Conservation (phyloP, 306 rosid species). For the Boehmeria nivea region DNA sequence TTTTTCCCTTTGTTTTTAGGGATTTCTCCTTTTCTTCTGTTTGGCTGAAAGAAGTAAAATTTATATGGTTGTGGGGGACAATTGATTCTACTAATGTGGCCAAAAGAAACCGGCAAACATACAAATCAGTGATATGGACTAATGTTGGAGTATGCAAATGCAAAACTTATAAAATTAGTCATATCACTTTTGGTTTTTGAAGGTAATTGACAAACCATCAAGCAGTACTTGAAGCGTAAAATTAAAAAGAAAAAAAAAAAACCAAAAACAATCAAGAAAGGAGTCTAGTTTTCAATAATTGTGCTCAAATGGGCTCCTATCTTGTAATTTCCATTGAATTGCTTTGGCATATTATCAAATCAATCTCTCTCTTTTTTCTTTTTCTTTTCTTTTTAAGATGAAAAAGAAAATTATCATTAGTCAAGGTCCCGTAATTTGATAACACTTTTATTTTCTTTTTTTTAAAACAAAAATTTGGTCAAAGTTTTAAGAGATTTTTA, state of each 20-base stretch:
- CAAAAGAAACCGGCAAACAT: slow-evolving; percentile 4
- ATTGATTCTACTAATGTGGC: not conserved
- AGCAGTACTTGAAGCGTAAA: not conserved
- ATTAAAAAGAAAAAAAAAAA: not conserved
- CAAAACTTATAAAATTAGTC: slow-evolving; percentile 4
- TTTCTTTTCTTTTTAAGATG: too few species aligned
- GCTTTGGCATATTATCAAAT: not conserved
- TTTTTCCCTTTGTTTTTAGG: too few species aligned
- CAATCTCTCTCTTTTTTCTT: too few species aligned
- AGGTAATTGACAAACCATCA: not conserved
- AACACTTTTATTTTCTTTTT: too few species aligned
- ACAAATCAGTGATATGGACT: not conserved
- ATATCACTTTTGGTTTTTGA: not conserved
- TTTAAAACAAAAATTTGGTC: too few species aligned
- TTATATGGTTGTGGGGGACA: slow-evolving; percentile 2
- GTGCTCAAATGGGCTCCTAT: not conserved
- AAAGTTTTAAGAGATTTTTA: too few species aligned
- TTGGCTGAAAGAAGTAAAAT: not conserved
- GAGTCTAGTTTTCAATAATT: not conserved
- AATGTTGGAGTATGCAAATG: not conserved
- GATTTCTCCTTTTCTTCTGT: too few species aligned
- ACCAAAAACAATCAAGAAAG: not conserved
- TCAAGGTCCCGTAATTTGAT: too few species aligned
- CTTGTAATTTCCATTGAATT: slow-evolving; percentile 4
- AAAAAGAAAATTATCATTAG: too few species aligned